Evolutionary conservation across 2,329 filamentous ascomycete species (phyloP), one percentile per base, ranked within the genome.

Genomic region (Aphanocladium album): DNA sequence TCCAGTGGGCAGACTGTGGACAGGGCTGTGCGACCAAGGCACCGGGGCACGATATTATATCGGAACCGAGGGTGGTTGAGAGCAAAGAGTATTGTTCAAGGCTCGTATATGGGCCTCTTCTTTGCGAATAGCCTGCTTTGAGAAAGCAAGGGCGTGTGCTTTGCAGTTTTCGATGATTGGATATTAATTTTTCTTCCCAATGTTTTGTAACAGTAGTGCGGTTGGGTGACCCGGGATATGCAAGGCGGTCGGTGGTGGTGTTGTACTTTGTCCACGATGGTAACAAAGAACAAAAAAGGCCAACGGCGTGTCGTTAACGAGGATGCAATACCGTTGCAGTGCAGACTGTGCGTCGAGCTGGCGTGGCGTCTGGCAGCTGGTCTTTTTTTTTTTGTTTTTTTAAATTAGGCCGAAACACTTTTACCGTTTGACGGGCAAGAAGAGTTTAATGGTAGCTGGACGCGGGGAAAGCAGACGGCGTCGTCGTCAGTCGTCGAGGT

Each of bases 21-120:
- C 46, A 43, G 43, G 47, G 45, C 60, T 51, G 53, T 56, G 52
- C 60, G 58, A 50, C 46, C 51, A 56, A 49, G 47, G 50, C 37
- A 54, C n/a, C 55, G 57, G 61, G 57, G 52, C 61, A 62, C 61
- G 61, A 62, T 62, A 62, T 62, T 62, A 62, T 60, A 52, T 33
- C 61, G 61, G 61, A 62, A 62, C 49, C 23, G 59, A 56, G 49
- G 25, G 9, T 21, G 30, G 17, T 14, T 30, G 16, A 1, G 16
- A 37, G 49, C 11, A 25, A n/a, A 14, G 14, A n/a, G 16, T 49
- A 19, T 25, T 39, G 35, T 35, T 41, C 35, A 45, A 58, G 46
- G 56, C 56, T 41, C 35, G 46, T 58, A 27, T 27, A 45, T 45
- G 25, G 52, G 37, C 37, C 21, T 30, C n/a, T 23, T 27, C 27